Evolutionary conservation across 306 rosid species (phyloP), one percentile per base, ranked within the genome.

Genomic region (Purshia tridentata): DNA sequence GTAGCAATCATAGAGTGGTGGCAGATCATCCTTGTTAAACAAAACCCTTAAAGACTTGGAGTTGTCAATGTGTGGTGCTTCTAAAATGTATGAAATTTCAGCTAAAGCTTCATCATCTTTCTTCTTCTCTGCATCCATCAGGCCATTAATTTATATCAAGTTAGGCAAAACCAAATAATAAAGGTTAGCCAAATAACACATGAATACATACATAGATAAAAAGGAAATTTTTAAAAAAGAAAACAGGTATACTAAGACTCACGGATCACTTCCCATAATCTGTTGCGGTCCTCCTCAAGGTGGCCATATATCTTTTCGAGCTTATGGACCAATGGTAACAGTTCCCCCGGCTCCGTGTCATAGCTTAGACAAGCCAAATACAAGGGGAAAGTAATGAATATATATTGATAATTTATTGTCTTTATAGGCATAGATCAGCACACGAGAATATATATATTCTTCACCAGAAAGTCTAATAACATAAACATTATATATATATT

Each of bases 311-410:
- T 77, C 65, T 37, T 84, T 51, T 79, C 82, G 5, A 89, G 82
- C 85, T 84, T 89, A 64, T 89, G 89, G 2, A 85, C 79, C 90
- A 88, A 79, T 48, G 88, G 86, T 0, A 94, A 81, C 45, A 89
- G 80, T 66, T 93, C 97, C 96, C 98, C 91, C 8, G 86, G 37
- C 65, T 90, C 94, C 18, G 85, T 58, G 49, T 72, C 7, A 12
- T 75, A 71, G 80, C 97, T 89, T 69, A 73, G 46, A 68, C 22
- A 62, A 73, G 39, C 39, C 61, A 66, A 65, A 19, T 11, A 48
- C 46, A 15, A 16, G n/a, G 44, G 16, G 40, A 37, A 59, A 48
- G 15, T 29, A 29, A 29, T 20, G 37, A 56, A n/a, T n/a, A n/a
- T n/a, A n/a, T n/a, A 45, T 56, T 57, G 35, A 23, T 49, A 47